These are phyloP conservation scores for Salinomyces thailandicus DNA, from an alignment of 2,329 filamentous ascomycete species.

Conservation along the genomic window DNA sequence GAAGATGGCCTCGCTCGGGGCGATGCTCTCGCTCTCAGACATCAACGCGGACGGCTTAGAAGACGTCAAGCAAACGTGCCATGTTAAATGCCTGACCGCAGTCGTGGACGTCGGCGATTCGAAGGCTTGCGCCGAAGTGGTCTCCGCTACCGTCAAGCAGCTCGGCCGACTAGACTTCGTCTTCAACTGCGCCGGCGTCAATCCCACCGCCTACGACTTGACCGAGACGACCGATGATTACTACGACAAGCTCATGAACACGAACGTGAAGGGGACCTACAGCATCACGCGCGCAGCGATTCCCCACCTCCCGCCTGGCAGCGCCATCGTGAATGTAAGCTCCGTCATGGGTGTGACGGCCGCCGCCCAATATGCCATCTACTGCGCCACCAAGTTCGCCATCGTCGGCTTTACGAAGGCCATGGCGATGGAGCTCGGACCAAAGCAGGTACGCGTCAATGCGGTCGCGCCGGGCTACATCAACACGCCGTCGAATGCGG, in stretches of 20 bases:
- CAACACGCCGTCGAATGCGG: constrained; percentile 40
- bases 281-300: constrained; percentile 32
- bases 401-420: constrained; percentile 37
- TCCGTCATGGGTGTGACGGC: constrained; percentile 30
- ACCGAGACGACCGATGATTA: constrained; percentile 34
- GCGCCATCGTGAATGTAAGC: constrained; percentile 34
- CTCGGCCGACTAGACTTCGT: constrained; percentile 28
- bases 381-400: constrained; percentile 35
- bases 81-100: constrained; percentile 6
- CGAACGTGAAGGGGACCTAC: constrained; percentile 34
- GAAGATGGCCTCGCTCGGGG: constrained; percentile 35
- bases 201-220: constrained; percentile 25
- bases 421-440: constrained; percentile 31
- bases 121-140: constrained; percentile 15
- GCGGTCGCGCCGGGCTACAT: constrained; percentile 34
- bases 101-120: constrained; percentile 23
- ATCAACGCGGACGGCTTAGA: constrained; percentile 25
- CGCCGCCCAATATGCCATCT: constrained; percentile 31
- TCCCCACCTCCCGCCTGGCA: constrained; percentile 27
- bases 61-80: constrained; percentile 16
- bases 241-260: constrained; percentile 29
- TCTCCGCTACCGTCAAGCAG: constrained; percentile 12
- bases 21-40: constrained; percentile 33
- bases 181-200: constrained; percentile 34
- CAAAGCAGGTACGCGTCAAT: constrained; percentile 30